phyloP scores from a whole-genome alignment of 768 basidiomycete species.

The Tulasnella calospora region DNA sequence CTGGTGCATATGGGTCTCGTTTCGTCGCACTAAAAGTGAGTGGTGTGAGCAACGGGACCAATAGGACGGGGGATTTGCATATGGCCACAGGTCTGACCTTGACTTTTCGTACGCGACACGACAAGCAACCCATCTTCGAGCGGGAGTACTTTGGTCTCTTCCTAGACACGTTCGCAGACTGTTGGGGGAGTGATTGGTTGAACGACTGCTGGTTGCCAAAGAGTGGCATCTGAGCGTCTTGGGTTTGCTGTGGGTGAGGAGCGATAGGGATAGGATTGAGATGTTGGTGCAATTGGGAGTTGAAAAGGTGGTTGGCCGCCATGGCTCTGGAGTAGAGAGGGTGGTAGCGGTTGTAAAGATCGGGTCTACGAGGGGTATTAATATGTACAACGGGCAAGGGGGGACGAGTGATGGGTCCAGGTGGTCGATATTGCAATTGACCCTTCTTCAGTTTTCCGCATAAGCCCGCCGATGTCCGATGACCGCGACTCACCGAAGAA shows the following conservation, averaged over 20 bases:
- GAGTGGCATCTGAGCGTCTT: not conserved
- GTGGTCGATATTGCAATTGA: conserved; percentile 8
- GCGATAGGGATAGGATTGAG: conserved; percentile 23
- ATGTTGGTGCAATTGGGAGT: conserved; percentile 15
- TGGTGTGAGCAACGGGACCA: not conserved
- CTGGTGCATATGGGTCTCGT: conserved; percentile 81
- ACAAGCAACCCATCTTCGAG: conserved; percentile 90
- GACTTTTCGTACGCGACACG: conserved; percentile 91
- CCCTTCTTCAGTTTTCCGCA: not conserved
- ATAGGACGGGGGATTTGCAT: not conserved
- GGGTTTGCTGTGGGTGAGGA: conserved; percentile 17
- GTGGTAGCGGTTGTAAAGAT: conserved; percentile 10
- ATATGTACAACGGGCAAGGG: conserved; percentile 5
- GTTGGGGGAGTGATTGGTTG: conserved; percentile 8
- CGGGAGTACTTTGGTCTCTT: conserved; percentile 91
- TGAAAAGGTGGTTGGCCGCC: conserved; percentile 17
- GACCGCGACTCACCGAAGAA: not conserved
- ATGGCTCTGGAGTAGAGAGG: conserved; percentile 13
- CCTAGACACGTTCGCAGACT: not conserved
- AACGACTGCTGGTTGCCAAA: not conserved
- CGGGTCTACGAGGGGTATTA: not conserved
- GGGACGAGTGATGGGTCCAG: not conserved
- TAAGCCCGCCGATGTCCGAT: not conserved
- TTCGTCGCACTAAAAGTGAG: conserved; percentile 71
- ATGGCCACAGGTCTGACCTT: conserved; percentile 52